Base-by-base conservation (phyloP, 805 yeast genomes). In the Lachancea fermentati region DNA sequence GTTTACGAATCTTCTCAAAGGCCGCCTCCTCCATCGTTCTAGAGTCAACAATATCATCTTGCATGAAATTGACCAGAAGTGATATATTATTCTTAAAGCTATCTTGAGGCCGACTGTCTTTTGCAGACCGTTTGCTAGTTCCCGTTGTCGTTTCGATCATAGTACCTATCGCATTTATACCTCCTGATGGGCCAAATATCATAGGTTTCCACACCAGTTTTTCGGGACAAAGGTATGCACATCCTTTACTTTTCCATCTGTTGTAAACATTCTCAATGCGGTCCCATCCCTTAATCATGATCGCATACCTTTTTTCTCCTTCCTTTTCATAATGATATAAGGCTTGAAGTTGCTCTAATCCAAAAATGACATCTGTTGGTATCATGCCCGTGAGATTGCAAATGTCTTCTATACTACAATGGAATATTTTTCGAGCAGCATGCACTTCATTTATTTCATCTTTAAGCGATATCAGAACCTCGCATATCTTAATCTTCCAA, bases 131-230 rank as follows among this genome's bases (percentile, higher is more conserved):
- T 7, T 45, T 37, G 4, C 46, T 43, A 4, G 42, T 41, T 2
- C 44, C 46, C 1, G 52, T 41, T 0, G 62, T 51, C 19, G 62
- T 62, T 18, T 61, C 67, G 8, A 53, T 34, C 33, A 58, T 44
- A 3, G 59, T 53, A 5, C 63, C 67, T 15, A 64, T 63, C 16
- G 69, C 68, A 51, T 83, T 82, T 26, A 86, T 80, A 11, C 95
- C 95, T 16, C 93, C 87, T 0, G 89, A 81, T 0, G 93, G 91
- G 0, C 95, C 95, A 51, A 78, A 73, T n/a, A 85, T 72, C 62
- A 85, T 72, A 1, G 89, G 88, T 51, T 82, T 84, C 95, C 96
- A 87, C 11, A 86, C 46, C 11, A 87, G 63, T 31, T 70, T 68
- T 0, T 66, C 63, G 3, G 77, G 72, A 32, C 79, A 68, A n/a